These are phyloP conservation scores for Podaxis rugospora DNA, from an alignment of 768 basidiomycete genomes.

Conservation along the genomic window DNA sequence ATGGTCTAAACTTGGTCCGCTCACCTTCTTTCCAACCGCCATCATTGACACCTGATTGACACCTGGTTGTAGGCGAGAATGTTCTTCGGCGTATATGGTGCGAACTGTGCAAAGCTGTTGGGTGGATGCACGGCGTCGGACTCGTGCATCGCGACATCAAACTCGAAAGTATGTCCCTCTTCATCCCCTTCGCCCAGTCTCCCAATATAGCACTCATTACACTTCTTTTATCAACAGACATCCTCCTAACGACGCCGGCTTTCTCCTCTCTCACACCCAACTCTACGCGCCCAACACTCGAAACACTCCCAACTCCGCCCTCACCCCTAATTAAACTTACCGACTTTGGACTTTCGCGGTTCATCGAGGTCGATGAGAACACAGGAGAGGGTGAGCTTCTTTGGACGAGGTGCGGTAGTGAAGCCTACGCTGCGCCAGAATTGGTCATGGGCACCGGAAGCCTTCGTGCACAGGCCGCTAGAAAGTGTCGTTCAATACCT, in stretches of 20 bases:
- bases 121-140: constrained; percentile 84
- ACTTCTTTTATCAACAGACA: constrained; percentile 43
- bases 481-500: not conserved
- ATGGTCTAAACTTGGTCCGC: constrained; percentile 34
- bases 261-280: constrained; percentile 21
- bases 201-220: not conserved
- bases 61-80: constrained; percentile 30
- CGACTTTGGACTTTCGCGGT: constrained; percentile 87
- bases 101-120: constrained; percentile 74
- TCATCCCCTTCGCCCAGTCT: not conserved
- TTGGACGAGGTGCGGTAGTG: constrained; percentile 80
- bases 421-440: constrained; percentile 84
- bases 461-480: constrained; percentile 2
- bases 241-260: constrained; percentile 56
- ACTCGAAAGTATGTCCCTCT: constrained; percentile 55
- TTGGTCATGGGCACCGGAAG: constrained; percentile 47
- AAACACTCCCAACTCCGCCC: constrained; percentile 33
- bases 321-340: constrained; percentile 74
- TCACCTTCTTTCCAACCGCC: not conserved
- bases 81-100: constrained; percentile 67
- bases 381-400: constrained; percentile 39
- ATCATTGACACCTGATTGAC: constrained; percentile 1
- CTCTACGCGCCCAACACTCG: constrained; percentile 23
- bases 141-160: constrained; percentile 92
- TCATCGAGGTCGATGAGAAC: constrained; percentile 56